A percentile compares a stretch with the other conserved stretches of the same genome.
phyloP scores from a whole-genome alignment of 805 yeast species.

The Myxozyma mucilagina region DNA sequence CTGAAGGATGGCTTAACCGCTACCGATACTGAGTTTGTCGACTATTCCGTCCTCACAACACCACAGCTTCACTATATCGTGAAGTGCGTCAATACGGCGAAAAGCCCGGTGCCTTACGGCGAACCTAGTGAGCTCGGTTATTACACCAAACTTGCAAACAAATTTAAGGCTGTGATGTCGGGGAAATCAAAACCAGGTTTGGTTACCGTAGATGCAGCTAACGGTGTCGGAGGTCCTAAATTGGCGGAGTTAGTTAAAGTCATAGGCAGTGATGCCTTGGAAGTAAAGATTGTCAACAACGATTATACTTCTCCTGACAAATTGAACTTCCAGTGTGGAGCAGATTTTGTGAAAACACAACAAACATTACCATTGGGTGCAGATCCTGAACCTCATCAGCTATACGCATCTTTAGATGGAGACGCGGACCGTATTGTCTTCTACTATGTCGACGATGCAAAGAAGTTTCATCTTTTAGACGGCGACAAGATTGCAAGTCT shows the following conservation, averaged over 20 bases:
- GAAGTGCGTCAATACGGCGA: slow-evolving; percentile 63
- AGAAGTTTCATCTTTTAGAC: slow-evolving; percentile 54
- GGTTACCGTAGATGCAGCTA: slow-evolving; percentile 84
- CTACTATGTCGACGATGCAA: slow-evolving; percentile 46
- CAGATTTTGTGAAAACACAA: slow-evolving; percentile 90
- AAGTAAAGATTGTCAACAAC: slow-evolving; percentile 43
- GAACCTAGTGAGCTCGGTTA: slow-evolving; percentile 67
- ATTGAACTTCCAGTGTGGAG: slow-evolving; percentile 84
- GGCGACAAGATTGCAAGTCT: slow-evolving; percentile 93
- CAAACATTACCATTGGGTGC: slow-evolving; percentile 73
- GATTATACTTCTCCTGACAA: slow-evolving; percentile 60
- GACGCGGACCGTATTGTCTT: slow-evolving; percentile 95
- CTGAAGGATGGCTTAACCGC: slow-evolving; percentile 62
- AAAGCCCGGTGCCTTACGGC: slow-evolving; percentile 52
- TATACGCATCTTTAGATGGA: slow-evolving; percentile 90
- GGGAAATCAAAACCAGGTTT: slow-evolving; percentile 37
- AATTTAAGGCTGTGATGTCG: slow-evolving; percentile 50
- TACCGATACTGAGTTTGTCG: slow-evolving; percentile 48
- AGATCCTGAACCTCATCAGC: slow-evolving; percentile 46
- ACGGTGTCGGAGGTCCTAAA: slow-evolving; percentile 94
- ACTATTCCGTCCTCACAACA: slow-evolving; percentile 78
- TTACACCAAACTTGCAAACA: slow-evolving; percentile 57
- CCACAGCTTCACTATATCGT: slow-evolving; percentile 92
- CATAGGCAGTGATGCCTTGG: slow-evolving; percentile 46
- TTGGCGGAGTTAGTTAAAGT: slow-evolving; percentile 50